Base-by-base conservation (phyloP, 768 basidiomycete genomes). In the Chlorophyllum brunneum region DNA sequence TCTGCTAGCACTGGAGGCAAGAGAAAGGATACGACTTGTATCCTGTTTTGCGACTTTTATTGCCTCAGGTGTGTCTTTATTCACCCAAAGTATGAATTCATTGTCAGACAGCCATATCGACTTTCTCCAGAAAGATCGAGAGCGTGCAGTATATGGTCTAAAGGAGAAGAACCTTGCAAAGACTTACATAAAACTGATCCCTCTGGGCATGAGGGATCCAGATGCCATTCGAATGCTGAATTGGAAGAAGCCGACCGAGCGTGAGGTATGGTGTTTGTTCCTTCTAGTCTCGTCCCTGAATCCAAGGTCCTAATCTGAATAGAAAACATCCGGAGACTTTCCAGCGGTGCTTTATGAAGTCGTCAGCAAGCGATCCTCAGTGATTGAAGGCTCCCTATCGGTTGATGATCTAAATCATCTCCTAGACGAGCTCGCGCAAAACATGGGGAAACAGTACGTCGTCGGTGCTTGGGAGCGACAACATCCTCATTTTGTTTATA, bases 91-190 rank as follows among this genome's bases (percentile, higher is more conserved):
- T 20, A 16, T 29, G 20, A 16, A n/a, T 4, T n/a, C n/a, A n/a
- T n/a, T n/a, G n/a, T n/a, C n/a, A n/a, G n/a, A n/a, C n/a, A n/a
- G n/a, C n/a, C 27, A 3, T 23, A n/a, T 16, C 26, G 38, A 34
- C 11, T 48, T 26, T 20, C 11, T 53, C 18, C 65, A 98, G 93
- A 91, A 97, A 81, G 97, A 98, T 65, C 80, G 87, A 29, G 92
- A 98, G 56, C 83, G 97, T 48, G 81, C 91, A 0, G 85, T 94
- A 0, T 99, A 98, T 66, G 91, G 93, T 11, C 68, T 97, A 58
- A 99, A 99, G 65, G 97, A 99, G 72, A 89, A 88, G 70, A 90
- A 88, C 63, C 72, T 99, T 2, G 95, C 94, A 4, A 98, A 94
- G 67, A 83, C 82, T 8, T 97, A 95, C 64, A 92, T 95, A 71